Evolutionary conservation across 257 asterid species (phyloP).

Genomic region (Nicotiana undulata): DNA sequence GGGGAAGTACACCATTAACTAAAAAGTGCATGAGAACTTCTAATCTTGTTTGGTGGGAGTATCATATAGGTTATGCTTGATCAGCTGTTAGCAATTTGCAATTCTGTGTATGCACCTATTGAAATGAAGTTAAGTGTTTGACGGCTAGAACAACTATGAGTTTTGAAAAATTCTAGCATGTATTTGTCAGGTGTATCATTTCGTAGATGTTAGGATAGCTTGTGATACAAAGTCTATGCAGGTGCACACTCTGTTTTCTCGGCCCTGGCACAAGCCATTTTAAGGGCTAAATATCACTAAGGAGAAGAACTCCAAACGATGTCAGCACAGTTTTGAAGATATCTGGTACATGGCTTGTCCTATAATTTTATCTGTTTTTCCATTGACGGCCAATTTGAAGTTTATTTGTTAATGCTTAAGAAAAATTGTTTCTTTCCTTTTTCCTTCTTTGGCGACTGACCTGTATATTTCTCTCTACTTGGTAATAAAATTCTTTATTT

Average conservation of each 20-base stretch:
- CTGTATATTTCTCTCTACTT: too few species aligned
- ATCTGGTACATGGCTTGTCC: neutral
- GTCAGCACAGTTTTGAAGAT: neutral
- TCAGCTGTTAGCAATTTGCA: neutral
- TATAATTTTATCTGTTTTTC: neutral
- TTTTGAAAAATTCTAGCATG: slow-evolving; percentile 5
- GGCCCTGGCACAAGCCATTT: neutral
- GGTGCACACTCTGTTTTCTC: neutral
- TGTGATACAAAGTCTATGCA: neutral
- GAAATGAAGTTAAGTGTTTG: neutral
- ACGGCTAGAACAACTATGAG: neutral
- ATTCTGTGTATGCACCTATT: neutral
- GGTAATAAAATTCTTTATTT: too few species aligned
- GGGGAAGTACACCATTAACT: neutral
- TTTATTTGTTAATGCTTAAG: neutral
- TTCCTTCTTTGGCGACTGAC: too few species aligned
- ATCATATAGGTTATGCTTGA: neutral
- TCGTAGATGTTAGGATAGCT: neutral
- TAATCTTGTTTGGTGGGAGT: neutral
- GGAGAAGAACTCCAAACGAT: neutral
- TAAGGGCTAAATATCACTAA: neutral
- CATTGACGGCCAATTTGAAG: neutral
- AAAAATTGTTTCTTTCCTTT: neutral
- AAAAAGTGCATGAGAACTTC: neutral
- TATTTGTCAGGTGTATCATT: neutral